phyloP scores from a whole-genome alignment of 371 early-diverging fungal genomes.

The Circinella umbellata region DNA sequence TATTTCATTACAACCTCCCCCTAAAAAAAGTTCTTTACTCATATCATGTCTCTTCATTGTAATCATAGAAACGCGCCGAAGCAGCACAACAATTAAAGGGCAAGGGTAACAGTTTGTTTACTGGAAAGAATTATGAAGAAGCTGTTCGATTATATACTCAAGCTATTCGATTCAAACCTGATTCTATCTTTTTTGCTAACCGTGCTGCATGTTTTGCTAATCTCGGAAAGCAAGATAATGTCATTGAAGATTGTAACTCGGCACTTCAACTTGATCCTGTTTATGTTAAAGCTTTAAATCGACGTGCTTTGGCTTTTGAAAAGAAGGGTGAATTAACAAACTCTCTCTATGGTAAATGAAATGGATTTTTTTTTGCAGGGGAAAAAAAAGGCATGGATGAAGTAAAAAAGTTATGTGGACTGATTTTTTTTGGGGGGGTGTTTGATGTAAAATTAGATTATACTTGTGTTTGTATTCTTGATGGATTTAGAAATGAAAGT shows the following conservation, averaged over 20 bases:
- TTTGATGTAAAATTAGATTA: conserved; percentile 61
- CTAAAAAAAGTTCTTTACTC: too few species aligned
- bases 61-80: conserved; percentile 61
- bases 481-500: conserved; percentile 87
- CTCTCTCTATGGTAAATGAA: conserved; percentile 77
- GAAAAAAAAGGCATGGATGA: too few species aligned
- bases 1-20: too few species aligned
- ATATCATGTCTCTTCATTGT: too few species aligned
- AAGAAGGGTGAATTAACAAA: conserved; percentile 69
- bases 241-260: conserved; percentile 71
- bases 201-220: conserved; percentile 92
- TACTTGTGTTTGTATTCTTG: conserved; percentile 91
- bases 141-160: conserved; percentile 89
- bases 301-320: conserved; percentile 87
- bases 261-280: conserved; percentile 79
- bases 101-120: conserved; percentile 88
- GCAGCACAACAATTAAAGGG: conserved; percentile 80
- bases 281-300: conserved; percentile 82
- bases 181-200: conserved; percentile 92
- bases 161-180: conserved; percentile 80
- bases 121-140: conserved; percentile 79
- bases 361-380: not conserved
- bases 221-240: conserved; percentile 71
- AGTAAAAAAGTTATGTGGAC: too few species aligned
- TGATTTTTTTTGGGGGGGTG: not conserved